Conservation (phyloP, 2,329 filamentous ascomycete genomes). For the Colletotrichum sidae region DNA sequence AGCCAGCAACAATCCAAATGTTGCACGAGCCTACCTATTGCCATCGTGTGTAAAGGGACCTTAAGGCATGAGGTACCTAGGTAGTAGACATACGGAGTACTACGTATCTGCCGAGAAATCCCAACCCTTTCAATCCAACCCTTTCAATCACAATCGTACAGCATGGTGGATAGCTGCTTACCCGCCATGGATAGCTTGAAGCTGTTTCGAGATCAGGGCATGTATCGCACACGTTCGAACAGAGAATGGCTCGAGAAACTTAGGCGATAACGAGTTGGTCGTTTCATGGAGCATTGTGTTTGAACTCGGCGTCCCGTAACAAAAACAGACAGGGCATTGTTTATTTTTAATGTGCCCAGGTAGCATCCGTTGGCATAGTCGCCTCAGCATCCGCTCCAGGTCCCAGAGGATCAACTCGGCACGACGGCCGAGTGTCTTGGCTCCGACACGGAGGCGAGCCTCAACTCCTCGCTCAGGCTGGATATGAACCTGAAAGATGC, state of each 20-base stretch:
- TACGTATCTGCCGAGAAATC: no score
- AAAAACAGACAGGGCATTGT: constrained; percentile 12
- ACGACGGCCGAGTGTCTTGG: constrained; percentile 31
- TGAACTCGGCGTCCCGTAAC: constrained; percentile 11
- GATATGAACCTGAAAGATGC: no score
- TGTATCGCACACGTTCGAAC: constrained; percentile 10
- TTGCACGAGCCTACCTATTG: no score
- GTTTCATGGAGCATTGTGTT: constrained; percentile 23
- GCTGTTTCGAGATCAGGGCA: constrained; percentile 9
- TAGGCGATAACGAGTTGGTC: constrained; percentile 10
- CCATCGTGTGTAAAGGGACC: no score
- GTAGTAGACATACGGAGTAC: no score
- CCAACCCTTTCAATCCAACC: no score
- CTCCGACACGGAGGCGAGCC: constrained; percentile 32
- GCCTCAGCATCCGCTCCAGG: constrained; percentile 8
- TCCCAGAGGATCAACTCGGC: constrained; percentile 27
- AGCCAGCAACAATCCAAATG: constrained; percentile 3
- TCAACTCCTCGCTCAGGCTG: constrained; percentile 13
- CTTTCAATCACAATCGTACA: no score
- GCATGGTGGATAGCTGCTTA: neutral
- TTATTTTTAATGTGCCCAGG: neutral
- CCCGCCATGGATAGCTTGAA: constrained; percentile 1
- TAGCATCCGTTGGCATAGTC: constrained; percentile 8
- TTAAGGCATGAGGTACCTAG: no score
- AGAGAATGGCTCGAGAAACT: constrained; percentile 19